Evolutionary conservation across 768 basidiomycete species (phyloP).

Genomic region (Lanmaoa pseudosensibilis): DNA sequence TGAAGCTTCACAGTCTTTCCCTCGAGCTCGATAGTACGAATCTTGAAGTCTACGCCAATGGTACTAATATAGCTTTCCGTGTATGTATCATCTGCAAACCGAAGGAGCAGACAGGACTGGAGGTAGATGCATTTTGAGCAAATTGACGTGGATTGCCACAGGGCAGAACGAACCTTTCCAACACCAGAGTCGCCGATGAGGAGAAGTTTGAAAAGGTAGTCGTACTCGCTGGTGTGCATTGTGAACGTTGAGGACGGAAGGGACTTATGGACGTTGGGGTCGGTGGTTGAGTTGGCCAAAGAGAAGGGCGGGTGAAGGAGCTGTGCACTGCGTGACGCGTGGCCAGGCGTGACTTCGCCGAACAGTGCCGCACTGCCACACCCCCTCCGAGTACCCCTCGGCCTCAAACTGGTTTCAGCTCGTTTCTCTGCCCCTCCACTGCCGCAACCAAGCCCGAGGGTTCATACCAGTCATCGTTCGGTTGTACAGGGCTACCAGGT

Average conservation of each 20-base stretch:
- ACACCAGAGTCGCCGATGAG: conserved; percentile 97
- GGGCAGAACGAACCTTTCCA: conserved; percentile 63
- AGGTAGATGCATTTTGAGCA: conserved; percentile 31
- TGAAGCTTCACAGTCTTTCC: conserved; percentile 98
- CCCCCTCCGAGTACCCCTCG: neutral
- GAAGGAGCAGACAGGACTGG: conserved; percentile 88
- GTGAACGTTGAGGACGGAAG: conserved; percentile 29
- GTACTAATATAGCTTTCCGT: conserved; percentile 97
- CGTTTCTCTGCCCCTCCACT: neutral
- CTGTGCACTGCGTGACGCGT: conserved; percentile 35
- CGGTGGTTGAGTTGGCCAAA: conserved; percentile 32
- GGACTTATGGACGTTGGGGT: conserved; percentile 31
- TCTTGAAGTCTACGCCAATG: conserved; percentile 99
- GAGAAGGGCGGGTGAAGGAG: conserved; percentile 38
- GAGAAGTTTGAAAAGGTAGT: conserved; percentile 94
- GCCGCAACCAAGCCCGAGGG: neutral
- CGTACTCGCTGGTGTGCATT: conserved; percentile 94
- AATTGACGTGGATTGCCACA: conserved; percentile 13
- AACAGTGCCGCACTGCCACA: conserved; percentile 28
- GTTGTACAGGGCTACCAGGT: neutral
- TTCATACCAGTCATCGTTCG: neutral
- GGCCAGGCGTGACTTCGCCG: conserved; percentile 32
- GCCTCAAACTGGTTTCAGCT: conserved; percentile 8
- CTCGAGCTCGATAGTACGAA: conserved; percentile 97
- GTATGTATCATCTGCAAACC: conserved; percentile 96